Conservation (phyloP, 1,284 basidiomycete genomes). For the Microbotryum violaceum region DNA sequence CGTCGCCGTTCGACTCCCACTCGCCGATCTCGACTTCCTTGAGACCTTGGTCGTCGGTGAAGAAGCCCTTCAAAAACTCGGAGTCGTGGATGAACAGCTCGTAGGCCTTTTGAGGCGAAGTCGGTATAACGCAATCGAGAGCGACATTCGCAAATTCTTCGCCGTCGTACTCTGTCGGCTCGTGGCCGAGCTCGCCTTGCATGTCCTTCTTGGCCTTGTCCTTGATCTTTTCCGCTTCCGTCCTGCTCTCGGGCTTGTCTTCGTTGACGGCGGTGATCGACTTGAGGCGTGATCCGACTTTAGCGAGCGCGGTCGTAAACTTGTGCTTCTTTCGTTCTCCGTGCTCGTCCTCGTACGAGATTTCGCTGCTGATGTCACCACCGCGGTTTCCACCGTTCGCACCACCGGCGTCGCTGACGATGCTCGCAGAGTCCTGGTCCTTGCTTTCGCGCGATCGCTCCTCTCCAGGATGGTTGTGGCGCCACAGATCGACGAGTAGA, state of each 20-base stretch:
- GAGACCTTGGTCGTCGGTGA: slow-evolving; percentile 70
- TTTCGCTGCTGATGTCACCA: slow-evolving; percentile 18
- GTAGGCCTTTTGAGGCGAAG: slow-evolving; percentile 86
- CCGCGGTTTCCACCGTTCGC: neutral
- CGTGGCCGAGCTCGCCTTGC: slow-evolving; percentile 3
- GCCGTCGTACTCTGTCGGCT: slow-evolving; percentile 19
- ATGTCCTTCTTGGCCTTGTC: slow-evolving; percentile 6
- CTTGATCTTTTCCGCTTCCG: slow-evolving; percentile 29
- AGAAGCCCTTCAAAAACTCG: slow-evolving; percentile 87
- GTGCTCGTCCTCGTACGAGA: slow-evolving; percentile 31
- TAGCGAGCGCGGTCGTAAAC: slow-evolving; percentile 3
- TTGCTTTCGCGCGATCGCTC: slow-evolving; percentile 37
- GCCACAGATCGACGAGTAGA: slow-evolving; percentile 93
- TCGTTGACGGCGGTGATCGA: neutral
- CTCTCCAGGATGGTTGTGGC: slow-evolving; percentile 73
- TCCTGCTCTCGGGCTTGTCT: slow-evolving; percentile 4
- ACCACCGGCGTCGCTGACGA: slow-evolving; percentile 1
- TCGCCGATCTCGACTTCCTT: slow-evolving; percentile 75
- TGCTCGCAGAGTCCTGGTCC: slow-evolving; percentile 1
- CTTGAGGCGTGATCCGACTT: neutral
- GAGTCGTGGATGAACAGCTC: slow-evolving; percentile 84
- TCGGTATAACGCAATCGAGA: slow-evolving; percentile 52
- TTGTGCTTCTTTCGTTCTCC: slow-evolving; percentile 24
- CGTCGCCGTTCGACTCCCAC: slow-evolving; percentile 55
- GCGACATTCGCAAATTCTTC: slow-evolving; percentile 26